Evolutionary conservation across 768 basidiomycete species (phyloP).

Genomic region (Leccinum fibrillosum): DNA sequence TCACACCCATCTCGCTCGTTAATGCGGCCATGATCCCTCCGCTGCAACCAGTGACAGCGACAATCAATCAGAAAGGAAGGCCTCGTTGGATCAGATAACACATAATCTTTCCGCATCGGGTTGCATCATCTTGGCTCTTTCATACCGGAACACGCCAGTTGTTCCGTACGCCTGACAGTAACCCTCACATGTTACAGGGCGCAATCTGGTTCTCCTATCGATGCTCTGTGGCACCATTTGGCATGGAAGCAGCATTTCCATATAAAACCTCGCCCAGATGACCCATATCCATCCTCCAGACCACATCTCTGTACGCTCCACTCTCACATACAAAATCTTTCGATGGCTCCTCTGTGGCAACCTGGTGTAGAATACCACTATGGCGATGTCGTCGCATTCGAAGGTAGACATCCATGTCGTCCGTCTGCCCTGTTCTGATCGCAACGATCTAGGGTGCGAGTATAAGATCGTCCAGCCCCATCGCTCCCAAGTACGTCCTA

Average conservation of each 20-base stretch:
- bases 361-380: constrained; percentile 58
- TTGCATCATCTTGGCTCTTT: constrained; percentile 2
- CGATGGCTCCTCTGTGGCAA: constrained; percentile 53
- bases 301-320: constrained; percentile 6
- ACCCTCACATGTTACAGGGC: constrained; percentile 1
- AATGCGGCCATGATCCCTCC: not conserved
- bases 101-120: constrained; percentile 11
- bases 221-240: constrained; percentile 5
- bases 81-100: constrained; percentile 27
- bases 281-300: not conserved
- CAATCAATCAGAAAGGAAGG: not conserved
- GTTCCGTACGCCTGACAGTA: not conserved
- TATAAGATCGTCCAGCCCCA: constrained; percentile 77
- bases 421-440: constrained; percentile 7
- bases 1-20: not conserved
- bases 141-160: not conserved
- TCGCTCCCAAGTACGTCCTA: constrained; percentile 51
- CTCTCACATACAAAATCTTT: not conserved
- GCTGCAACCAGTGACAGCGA: not conserved
- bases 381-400: constrained; percentile 52
- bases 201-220: constrained; percentile 1
- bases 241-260: constrained; percentile 3
- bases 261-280: constrained; percentile 19
- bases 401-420: constrained; percentile 39
- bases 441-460: constrained; percentile 33